phyloP scores from a whole-genome alignment of 2,329 filamentous ascomycete species.

The Colletotrichum neosansevieriae region DNA sequence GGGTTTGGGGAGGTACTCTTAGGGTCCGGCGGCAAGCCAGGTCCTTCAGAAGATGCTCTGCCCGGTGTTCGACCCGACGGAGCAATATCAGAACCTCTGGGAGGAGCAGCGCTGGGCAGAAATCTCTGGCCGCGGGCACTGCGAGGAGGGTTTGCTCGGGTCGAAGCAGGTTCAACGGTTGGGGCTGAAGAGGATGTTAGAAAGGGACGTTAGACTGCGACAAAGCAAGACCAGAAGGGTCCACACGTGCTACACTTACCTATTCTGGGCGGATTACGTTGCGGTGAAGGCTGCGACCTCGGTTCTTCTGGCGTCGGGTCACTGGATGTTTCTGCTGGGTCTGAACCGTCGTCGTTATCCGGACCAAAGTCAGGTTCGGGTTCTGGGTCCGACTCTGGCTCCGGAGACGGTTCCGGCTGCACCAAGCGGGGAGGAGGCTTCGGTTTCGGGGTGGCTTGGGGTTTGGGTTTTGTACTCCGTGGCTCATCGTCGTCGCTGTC shows the following conservation, averaged over 20 bases:
- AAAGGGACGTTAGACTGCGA: constrained; percentile 24
- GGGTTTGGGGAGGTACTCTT: neutral
- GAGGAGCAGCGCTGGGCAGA: constrained; percentile 21
- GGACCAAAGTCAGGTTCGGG: constrained; percentile 19
- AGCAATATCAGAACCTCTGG: constrained; percentile 14
- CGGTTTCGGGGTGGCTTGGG: neutral
- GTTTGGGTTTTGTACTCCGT: neutral
- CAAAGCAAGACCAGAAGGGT: neutral
- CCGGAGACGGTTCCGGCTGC: neutral
- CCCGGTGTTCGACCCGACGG: neutral
- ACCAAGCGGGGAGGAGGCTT: neutral
- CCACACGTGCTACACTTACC: constrained; percentile 27
- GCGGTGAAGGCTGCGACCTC: neutral
- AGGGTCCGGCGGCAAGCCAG: neutral
- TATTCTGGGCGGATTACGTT: neutral
- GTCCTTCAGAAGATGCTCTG: constrained; percentile 5
- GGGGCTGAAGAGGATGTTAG: constrained; percentile 17
- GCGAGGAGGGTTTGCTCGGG: constrained; percentile 1
- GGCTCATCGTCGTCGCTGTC: constrained; percentile 14
- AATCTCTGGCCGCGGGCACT: constrained; percentile 6
- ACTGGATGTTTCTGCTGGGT: neutral
- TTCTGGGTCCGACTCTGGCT: constrained; percentile 16
- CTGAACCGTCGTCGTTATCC: neutral
- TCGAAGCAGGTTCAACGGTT: constrained; percentile 2
- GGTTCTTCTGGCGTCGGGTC: constrained; percentile 7